Conservation (phyloP, 129 eudicot species). For the Centrapalus pauciflorus region DNA sequence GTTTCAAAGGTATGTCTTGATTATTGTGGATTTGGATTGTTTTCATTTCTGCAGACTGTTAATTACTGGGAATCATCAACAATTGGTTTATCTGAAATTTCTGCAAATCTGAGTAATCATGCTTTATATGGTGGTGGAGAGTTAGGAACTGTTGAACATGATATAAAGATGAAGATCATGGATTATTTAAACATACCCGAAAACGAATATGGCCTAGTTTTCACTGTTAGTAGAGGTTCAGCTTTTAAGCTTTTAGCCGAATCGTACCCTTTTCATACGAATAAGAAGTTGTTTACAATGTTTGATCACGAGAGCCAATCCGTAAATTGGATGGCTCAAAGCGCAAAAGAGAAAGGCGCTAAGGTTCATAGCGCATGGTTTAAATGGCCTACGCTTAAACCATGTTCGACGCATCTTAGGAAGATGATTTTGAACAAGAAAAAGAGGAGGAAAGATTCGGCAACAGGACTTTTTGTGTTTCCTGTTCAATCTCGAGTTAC, state of each 20-base stretch:
- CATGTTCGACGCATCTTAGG: slow-evolving; percentile 46
- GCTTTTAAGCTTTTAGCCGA: slow-evolving; percentile 56
- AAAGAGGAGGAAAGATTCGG: slow-evolving; percentile 50
- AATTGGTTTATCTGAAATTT: slow-evolving; percentile 47
- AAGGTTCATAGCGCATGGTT: slow-evolving; percentile 52
- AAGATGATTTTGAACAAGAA: slow-evolving; percentile 45
- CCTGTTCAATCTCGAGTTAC: slow-evolving; percentile 70
- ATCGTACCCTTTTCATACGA: slow-evolving; percentile 47
- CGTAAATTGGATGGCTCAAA: slow-evolving; percentile 60
- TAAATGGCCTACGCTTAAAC: slow-evolving; percentile 56
- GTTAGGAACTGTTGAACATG: slow-evolving; percentile 45
- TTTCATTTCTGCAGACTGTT: slow-evolving; percentile 50
- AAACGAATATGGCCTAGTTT: slow-evolving; percentile 51
- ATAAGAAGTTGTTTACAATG: slow-evolving; percentile 51
- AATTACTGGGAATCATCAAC: slow-evolving; percentile 52
- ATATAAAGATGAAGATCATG: slow-evolving; percentile 51
- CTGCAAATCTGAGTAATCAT: slow-evolving; percentile 48
- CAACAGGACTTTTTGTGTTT: slow-evolving; percentile 54
- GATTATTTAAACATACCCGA: slow-evolving; percentile 59
- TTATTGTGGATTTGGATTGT: slow-evolving; percentile 60
- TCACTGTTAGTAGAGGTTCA: slow-evolving; percentile 54
- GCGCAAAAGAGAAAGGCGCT: slow-evolving; percentile 60
- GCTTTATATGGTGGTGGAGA: slow-evolving; percentile 56
- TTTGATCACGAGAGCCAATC: slow-evolving; percentile 64
- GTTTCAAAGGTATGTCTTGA: slow-evolving; percentile 62